These are phyloP conservation scores for Cutaneotrichosporon cavernicola DNA, from an alignment of 1,284 basidiomycete genomes.

Conservation along the genomic window DNA sequence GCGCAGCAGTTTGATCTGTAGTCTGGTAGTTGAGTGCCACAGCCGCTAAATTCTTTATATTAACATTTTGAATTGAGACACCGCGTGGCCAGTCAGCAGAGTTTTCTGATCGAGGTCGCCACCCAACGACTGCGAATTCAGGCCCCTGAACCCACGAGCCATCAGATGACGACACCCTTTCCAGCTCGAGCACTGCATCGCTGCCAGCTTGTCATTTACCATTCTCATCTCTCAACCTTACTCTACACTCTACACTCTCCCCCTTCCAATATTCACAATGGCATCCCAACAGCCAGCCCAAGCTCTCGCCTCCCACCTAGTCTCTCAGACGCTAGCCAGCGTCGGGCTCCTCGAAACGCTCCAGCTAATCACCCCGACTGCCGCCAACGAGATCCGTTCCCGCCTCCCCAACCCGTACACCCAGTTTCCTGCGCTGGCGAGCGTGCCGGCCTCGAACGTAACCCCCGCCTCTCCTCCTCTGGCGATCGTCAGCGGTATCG, in stretches of 20 bases:
- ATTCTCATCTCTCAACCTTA: not conserved
- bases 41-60: too few relatives aligned
- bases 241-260: not conserved
- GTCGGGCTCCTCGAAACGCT: slow-evolving; percentile 44
- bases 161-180: not conserved
- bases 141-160: too few relatives aligned
- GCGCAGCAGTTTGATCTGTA: not conserved
- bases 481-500: not conserved
- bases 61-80: too few relatives aligned
- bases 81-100: too few relatives aligned
- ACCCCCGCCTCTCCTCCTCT: too few relatives aligned
- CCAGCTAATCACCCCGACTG: slow-evolving; percentile 33
- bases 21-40: too few relatives aligned
- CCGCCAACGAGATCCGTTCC: slow-evolving; percentile 40
- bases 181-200: not conserved
- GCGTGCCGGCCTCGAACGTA: not conserved
- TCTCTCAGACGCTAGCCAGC: slow-evolving; percentile 45
- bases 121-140: not conserved
- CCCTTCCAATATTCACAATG: not conserved
- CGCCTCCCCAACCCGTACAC: slow-evolving; percentile 36
- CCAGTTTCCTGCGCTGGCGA: slow-evolving; percentile 27
- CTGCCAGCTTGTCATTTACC: not conserved
- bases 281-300: slow-evolving; percentile 28
- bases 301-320: slow-evolving; percentile 41
- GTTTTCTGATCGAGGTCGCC: too few relatives aligned